Conservation (phyloP, 2,329 filamentous ascomycete species). For the Ceratocystis destructans region DNA sequence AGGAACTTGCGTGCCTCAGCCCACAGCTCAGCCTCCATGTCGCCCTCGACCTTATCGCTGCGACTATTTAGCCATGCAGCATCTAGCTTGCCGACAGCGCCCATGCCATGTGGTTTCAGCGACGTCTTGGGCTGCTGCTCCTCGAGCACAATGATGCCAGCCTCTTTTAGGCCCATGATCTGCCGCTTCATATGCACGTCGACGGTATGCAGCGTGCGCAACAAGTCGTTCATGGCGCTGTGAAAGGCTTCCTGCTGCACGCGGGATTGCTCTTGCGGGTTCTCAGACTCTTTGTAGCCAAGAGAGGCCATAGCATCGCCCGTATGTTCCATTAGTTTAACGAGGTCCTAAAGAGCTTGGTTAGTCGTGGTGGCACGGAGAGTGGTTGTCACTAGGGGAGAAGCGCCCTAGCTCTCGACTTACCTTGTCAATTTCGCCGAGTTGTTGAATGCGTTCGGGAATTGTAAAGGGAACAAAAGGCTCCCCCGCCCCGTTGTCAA, state of each 20-base stretch:
- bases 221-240: conserved; percentile 50
- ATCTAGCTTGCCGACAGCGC: conserved; percentile 51
- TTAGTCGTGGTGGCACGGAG: neutral
- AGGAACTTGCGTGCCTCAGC: conserved; percentile 30
- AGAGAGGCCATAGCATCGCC: conserved; percentile 35
- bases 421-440: conserved; percentile 64
- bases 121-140: conserved; percentile 24
- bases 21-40: conserved; percentile 76
- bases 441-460: conserved; percentile 65
- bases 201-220: conserved; percentile 57
- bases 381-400: neutral
- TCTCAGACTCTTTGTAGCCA: conserved; percentile 26
- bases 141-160: conserved; percentile 50
- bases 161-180: conserved; percentile 62
- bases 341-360: conserved; percentile 23
- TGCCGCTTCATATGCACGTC: conserved; percentile 62
- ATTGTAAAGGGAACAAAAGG: conserved; percentile 45
- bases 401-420: conserved; percentile 13
- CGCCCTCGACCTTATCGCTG: conserved; percentile 64
- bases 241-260: conserved; percentile 45
- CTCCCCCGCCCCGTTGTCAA: neutral
- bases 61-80: conserved; percentile 83
- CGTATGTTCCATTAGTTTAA: conserved; percentile 32
- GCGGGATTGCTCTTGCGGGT: conserved; percentile 29
- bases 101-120: conserved; percentile 41